phyloP scores from a whole-genome alignment of 169 alveolate genomes.

The Plasmodium gonderi region DNA sequence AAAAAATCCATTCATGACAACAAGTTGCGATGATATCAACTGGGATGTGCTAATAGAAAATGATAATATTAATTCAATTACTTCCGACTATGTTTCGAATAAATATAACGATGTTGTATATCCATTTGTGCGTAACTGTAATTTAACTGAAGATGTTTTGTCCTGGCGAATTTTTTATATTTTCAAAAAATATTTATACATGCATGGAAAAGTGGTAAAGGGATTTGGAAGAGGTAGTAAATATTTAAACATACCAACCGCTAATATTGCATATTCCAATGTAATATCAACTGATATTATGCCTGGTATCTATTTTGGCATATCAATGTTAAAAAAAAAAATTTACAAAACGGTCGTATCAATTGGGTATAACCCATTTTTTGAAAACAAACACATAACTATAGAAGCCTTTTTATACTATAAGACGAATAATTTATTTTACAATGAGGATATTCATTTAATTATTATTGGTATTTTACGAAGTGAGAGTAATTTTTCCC shows the following conservation, averaged over 20 bases:
- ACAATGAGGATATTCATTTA: constrained; percentile 55
- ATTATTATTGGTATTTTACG: constrained; percentile 56
- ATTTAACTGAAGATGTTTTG: constrained; percentile 61
- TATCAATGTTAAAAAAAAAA: constrained; percentile 36
- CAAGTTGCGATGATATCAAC: background rate
- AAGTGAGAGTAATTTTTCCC: constrained; percentile 64
- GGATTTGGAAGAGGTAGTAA: constrained; percentile 75
- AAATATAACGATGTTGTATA: constrained; percentile 66
- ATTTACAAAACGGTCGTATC: constrained; percentile 69
- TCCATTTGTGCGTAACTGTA: constrained; percentile 53
- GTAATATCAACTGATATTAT: constrained; percentile 54
- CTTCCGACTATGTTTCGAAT: constrained; percentile 8
- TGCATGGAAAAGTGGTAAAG: constrained; percentile 60
- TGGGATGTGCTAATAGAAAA: background rate
- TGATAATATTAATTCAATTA: background rate
- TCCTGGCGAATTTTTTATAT: constrained; percentile 68
- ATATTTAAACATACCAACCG: constrained; percentile 64
- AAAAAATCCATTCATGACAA: background rate
- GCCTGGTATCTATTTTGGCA: constrained; percentile 73
- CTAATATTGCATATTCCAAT: constrained; percentile 39
- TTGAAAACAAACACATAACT: constrained; percentile 66
- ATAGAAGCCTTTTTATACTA: constrained; percentile 55
- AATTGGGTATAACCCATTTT: constrained; percentile 70
- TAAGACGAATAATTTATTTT: constrained; percentile 40
- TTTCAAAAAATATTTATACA: constrained; percentile 49